phyloP scores from a whole-genome alignment of 225 moss, liverwort and hornwort genomes.

The Pseudoscleropodium purum region DNA sequence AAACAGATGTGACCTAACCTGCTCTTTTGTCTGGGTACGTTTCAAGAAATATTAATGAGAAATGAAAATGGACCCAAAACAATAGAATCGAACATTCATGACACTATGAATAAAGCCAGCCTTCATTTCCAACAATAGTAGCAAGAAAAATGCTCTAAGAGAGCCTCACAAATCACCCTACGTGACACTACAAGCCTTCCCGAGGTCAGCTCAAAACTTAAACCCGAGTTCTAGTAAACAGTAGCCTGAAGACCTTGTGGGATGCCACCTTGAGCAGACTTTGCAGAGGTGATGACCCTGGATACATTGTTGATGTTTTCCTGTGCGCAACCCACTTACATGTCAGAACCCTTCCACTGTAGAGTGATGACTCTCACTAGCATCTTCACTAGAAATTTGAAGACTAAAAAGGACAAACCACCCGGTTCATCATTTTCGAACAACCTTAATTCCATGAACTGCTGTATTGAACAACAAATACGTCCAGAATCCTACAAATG shows the following conservation, averaged over 20 bases:
- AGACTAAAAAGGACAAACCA: background rate
- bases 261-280: constrained; percentile 34
- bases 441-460: background rate
- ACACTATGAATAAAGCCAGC: background rate
- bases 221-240: background rate
- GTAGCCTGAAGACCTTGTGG: constrained; percentile 31
- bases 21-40: background rate
- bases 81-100: background rate
- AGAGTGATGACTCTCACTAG: background rate
- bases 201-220: background rate
- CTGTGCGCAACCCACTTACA: constrained; percentile 18
- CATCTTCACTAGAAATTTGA: background rate
- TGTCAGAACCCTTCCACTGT: background rate
- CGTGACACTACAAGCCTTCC: background rate
- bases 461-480: background rate
- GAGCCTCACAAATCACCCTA: constrained; percentile 16
- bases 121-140: constrained; percentile 12
- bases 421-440: background rate
- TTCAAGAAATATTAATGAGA: background rate
- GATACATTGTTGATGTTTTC: constrained; percentile 69
- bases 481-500: background rate
- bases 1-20: background rate
- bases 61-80: background rate
- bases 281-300: constrained; percentile 45
- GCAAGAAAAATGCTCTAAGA: constrained; percentile 30